These are phyloP conservation scores for Yamadazyma philogaea DNA, from an alignment of 805 yeast genomes.

Conservation along the genomic window DNA sequence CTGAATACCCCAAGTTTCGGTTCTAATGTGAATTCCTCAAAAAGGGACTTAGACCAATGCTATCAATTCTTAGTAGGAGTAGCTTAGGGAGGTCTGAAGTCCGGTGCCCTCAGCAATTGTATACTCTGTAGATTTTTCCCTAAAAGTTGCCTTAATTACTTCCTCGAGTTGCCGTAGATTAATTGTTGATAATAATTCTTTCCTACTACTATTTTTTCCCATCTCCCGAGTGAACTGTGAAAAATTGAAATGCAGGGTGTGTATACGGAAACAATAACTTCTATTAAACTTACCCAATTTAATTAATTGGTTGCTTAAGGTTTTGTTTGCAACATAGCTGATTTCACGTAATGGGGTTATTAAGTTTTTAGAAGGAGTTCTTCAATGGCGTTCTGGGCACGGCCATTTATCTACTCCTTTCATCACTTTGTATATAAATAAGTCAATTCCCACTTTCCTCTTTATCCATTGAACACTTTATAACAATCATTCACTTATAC, in stretches of 20 bases:
- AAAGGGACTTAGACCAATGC: neutral
- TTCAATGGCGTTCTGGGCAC: constrained; percentile 1
- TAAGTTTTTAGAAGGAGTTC: constrained; percentile 3
- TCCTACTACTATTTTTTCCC: neutral
- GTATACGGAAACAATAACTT: constrained; percentile 4
- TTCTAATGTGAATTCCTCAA: constrained; percentile 1
- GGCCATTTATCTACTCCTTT: neutral
- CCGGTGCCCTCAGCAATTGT: neutral
- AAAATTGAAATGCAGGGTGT: constrained; percentile 5
- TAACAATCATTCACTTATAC: constrained; percentile 7
- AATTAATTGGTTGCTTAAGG: constrained; percentile 9
- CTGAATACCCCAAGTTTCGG: constrained; percentile 9
- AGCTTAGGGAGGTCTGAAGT: neutral
- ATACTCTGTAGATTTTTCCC: neutral
- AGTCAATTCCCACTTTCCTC: neutral
- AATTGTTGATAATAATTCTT: constrained; percentile 4
- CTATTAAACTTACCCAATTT: constrained; percentile 5
- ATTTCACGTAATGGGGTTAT: neutral
- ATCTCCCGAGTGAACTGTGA: neutral
- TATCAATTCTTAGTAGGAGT: too few relatives aligned
- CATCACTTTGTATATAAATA: constrained; percentile 4
- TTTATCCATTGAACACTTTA: neutral
- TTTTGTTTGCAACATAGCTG: constrained; percentile 5
- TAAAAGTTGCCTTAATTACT: neutral
- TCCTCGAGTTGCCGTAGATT: constrained; percentile 2